Conservation (phyloP, 2,329 filamentous ascomycete genomes). For the Ceratocystiopsis minuta region DNA sequence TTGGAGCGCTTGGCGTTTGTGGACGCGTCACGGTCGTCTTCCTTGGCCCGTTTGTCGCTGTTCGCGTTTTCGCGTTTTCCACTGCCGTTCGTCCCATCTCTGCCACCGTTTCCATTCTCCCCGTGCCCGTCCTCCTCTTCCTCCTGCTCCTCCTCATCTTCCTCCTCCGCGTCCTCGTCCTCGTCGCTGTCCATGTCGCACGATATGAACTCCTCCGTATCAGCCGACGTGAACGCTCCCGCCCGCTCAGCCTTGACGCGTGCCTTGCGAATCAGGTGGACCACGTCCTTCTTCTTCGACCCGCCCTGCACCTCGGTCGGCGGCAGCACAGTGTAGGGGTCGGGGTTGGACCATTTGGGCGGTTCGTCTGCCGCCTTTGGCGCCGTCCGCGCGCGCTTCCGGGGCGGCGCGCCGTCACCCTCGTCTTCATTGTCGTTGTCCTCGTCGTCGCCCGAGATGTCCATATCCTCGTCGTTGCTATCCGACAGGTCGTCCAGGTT, state of each 20-base stretch:
- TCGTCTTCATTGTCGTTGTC: conserved; percentile 15
- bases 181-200: conserved; percentile 48
- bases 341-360: conserved; percentile 89
- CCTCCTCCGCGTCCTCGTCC: conserved; percentile 7
- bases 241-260: conserved; percentile 39
- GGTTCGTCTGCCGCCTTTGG: conserved; percentile 6
- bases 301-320: conserved; percentile 44
- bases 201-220: conserved; percentile 76
- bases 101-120: not conserved
- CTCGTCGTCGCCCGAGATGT: conserved; percentile 33
- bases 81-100: conserved; percentile 1
- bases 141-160: not conserved
- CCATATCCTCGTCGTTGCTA: conserved; percentile 46
- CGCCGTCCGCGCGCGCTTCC: conserved; percentile 6
- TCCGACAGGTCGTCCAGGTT: conserved; percentile 41
- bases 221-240: conserved; percentile 32
- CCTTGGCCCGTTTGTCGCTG: not conserved
- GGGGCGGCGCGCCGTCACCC: conserved; percentile 10
- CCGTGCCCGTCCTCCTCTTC: not conserved
- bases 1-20: not conserved
- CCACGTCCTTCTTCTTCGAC: conserved; percentile 67
- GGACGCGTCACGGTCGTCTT: not conserved
- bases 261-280: conserved; percentile 81
- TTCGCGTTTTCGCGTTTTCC: too few relatives aligned
- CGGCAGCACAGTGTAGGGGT: conserved; percentile 78